These are phyloP conservation scores for Eremomyces bilateralis DNA, from an alignment of 495 filamentous ascomycete species.

Conservation along the genomic window DNA sequence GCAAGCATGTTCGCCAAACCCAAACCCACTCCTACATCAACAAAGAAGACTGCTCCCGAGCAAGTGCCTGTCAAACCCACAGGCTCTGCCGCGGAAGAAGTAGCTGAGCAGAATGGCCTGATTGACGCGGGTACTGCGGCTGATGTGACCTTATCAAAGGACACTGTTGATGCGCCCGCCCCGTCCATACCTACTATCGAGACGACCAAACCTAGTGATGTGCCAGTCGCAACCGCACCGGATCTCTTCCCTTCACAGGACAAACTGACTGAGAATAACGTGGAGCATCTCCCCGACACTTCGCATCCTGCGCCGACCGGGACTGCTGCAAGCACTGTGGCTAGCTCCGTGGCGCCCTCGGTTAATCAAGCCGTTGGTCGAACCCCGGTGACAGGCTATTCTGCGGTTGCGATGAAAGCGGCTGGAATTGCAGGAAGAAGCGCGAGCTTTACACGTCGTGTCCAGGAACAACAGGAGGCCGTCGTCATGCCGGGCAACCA, in stretches of 20 bases:
- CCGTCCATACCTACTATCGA: constrained; percentile 5
- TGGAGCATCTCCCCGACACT: constrained; percentile 68
- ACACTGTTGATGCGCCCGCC: constrained; percentile 9
- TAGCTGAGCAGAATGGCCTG: constrained; percentile 1
- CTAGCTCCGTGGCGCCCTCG: constrained; percentile 33
- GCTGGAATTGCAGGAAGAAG: constrained; percentile 35
- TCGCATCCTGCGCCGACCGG: constrained; percentile 53
- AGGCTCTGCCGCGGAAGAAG: constrained; percentile 9
- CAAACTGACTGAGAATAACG: constrained; percentile 72
- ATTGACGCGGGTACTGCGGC: neutral
- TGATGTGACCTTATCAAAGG: no score
- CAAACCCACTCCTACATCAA: constrained; percentile 16
- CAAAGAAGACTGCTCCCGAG: constrained; percentile 13
- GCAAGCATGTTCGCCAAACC: constrained; percentile 36
- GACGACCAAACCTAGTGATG: no score
- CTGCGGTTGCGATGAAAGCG: constrained; percentile 55
- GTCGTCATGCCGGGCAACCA: constrained; percentile 99
- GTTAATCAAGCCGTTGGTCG: constrained; percentile 37
- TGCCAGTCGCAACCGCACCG: no score
- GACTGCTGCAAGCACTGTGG: constrained; percentile 77
- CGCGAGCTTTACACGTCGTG: constrained; percentile 55
- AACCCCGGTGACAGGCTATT: constrained; percentile 43
- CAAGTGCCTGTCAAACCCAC: constrained; percentile 5
- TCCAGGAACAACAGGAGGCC: constrained; percentile 86
- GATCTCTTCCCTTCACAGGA: constrained; percentile 49